A percentile compares a stretch with the other conserved stretches of the same genome.
Evolutionary conservation across 2,329 filamentous ascomycete genomes (phyloP).

Genomic region (Didymella sp.): DNA sequence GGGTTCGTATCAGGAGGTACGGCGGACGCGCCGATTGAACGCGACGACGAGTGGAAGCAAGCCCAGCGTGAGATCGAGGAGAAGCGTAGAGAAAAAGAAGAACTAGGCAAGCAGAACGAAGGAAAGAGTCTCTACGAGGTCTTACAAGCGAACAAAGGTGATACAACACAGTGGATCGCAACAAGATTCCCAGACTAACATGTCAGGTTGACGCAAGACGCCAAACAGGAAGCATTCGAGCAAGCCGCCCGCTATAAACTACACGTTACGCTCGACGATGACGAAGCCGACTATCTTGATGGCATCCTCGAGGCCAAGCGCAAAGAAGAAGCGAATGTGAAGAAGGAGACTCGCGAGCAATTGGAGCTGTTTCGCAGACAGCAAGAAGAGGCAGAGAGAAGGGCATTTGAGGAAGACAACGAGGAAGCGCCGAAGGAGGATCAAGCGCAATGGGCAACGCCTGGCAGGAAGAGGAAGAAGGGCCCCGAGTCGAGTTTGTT

Average conservation of each 20-base stretch:
- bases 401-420: constrained; percentile 50
- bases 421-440: constrained; percentile 49
- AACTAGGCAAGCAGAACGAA: constrained; percentile 57
- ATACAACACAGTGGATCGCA: constrained; percentile 2
- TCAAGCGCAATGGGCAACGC: constrained; percentile 58
- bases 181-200: constrained; percentile 29
- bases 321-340: constrained; percentile 63
- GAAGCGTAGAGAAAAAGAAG: constrained; percentile 62
- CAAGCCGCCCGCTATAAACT: constrained; percentile 74
- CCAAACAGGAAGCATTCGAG: constrained; percentile 88
- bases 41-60: constrained; percentile 67
- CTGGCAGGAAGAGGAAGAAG: constrained; percentile 61
- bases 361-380: constrained; percentile 65
- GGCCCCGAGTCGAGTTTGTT: constrained; percentile 47
- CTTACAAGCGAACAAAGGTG: constrained; percentile 82
- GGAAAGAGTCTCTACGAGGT: constrained; percentile 75
- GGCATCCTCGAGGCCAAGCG: constrained; percentile 64
- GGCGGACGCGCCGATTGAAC: constrained; percentile 50
- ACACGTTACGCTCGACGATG: constrained; percentile 80
- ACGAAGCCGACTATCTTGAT: constrained; percentile 77
- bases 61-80: constrained; percentile 71
- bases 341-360: constrained; percentile 65
- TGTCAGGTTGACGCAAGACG: constrained; percentile 60
- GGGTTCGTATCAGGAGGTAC: constrained; percentile 62
- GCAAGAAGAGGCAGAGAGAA: constrained; percentile 65